Evolutionary conservation across 352 stramenopile genomes (phyloP), one percentile per base, ranked within the genome.

Genomic region (Plasmopara viticola): DNA sequence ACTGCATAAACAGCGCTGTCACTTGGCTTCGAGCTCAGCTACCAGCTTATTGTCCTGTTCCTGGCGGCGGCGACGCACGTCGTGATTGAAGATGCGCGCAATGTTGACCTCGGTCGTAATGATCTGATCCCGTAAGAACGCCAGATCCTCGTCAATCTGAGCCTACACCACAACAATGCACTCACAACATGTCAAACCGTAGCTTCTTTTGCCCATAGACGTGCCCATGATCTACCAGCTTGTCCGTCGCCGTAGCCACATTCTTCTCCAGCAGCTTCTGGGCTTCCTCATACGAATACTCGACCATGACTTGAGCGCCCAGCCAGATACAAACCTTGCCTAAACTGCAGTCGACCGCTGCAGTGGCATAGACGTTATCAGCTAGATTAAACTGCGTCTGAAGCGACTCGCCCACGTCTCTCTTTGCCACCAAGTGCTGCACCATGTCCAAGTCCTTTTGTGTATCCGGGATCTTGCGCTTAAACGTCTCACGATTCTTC

Each of bases 41-140:
- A 75, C 69, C 14, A 87, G 60, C 44, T 70, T 62, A 41, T 86
- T 71, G 42, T 90, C 79, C 56, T 87, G 79, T 54, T 87, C 79
- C 66, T 87, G 62, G 64, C 79, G 83, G 52, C 83, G 83, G 48
- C 83, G 83, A 47, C 81, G 78, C 45, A 98, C 92, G 74, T 98
- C 94, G 80, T 96, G 93, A 78, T 98, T 98, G 74, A 97, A 98
- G 65, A 98, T 96, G 51, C 95, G 78, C 56, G 84, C 94, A 66
- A 98, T 98, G 72, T 96, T 98, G 30, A 98, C 95, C 76, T 98
- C 95, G 0, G 90, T 94, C 31, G 94, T 98, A 67, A 98, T 98
- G 74, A 98, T 97, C 78, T 98, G 91, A 78, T 98, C 95, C 29
- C 95, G 82, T 29, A 97, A 76, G 66, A 98, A 97, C 43, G 74